Conservation (phyloP, 2,329 filamentous ascomycete genomes). For the Colletotrichum euphorbiae region DNA sequence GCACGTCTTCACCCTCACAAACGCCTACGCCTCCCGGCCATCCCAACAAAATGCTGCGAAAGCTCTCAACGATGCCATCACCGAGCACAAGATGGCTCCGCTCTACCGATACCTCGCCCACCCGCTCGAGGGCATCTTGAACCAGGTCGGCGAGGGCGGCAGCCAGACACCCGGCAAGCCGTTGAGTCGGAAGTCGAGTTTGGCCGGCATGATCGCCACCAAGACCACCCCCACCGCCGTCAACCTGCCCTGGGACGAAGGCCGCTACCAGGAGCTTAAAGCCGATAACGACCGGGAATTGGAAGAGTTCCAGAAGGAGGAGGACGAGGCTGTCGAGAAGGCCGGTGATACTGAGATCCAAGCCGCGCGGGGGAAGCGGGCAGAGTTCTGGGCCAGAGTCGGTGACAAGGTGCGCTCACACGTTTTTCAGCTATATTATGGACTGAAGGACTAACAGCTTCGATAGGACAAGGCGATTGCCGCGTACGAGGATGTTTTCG, state of each 20-base stretch:
- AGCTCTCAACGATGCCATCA: constrained; percentile 83
- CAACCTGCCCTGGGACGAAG: constrained; percentile 90
- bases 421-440: neutral
- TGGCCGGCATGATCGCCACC: constrained; percentile 80
- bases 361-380: constrained; percentile 91
- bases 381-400: constrained; percentile 95
- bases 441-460: constrained; percentile 32
- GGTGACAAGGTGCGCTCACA: constrained; percentile 84
- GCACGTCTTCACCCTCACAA: constrained; percentile 88
- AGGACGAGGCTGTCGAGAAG: constrained; percentile 94
- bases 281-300: constrained; percentile 83
- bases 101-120: constrained; percentile 88
- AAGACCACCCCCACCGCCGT: constrained; percentile 73
- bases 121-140: constrained; percentile 84
- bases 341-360: constrained; percentile 96
- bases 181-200: constrained; percentile 75
- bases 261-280: constrained; percentile 81
- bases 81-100: constrained; percentile 86
- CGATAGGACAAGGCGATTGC: constrained; percentile 90
- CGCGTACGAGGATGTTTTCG: constrained; percentile 91
- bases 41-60: constrained; percentile 79
- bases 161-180: constrained; percentile 63
- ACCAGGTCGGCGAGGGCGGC: constrained; percentile 75
- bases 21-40: constrained; percentile 75
- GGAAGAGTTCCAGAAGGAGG: constrained; percentile 82